These are phyloP conservation scores for Coniochaeta hoffmannii DNA, from an alignment of 2,329 filamentous ascomycete species.

Conservation along the genomic window DNA sequence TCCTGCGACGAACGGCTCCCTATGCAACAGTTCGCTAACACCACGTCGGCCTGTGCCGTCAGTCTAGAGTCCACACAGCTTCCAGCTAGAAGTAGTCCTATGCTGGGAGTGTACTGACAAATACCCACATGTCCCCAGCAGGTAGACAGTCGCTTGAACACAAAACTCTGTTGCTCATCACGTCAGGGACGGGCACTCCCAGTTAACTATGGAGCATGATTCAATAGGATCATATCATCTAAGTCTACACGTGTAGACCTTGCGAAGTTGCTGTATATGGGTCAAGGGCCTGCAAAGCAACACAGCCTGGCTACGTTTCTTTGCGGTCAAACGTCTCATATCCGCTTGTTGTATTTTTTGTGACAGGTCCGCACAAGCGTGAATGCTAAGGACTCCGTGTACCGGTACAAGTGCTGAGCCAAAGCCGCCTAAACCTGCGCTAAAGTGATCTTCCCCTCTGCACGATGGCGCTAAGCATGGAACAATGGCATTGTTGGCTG, in stretches of 20 bases:
- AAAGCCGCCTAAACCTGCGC: neutral
- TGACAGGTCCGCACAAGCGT: neutral
- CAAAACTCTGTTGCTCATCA: too few relatives aligned
- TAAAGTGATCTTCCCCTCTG: neutral
- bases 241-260: too few relatives aligned
- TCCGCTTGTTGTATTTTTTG: neutral
- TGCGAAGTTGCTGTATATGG: neutral
- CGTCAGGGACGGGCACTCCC: too few relatives aligned
- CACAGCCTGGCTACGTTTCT: neutral
- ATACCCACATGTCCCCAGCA: too few relatives aligned
- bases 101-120: too few relatives aligned
- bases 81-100: neutral
- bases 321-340: neutral
- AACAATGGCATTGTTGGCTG: neutral
- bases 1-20: too few relatives aligned
- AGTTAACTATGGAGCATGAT: too few relatives aligned
- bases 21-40: too few relatives aligned
- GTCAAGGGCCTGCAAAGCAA: neutral
- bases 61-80: neutral
- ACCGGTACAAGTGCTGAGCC: neutral
- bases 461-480: neutral
- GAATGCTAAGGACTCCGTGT: neutral
- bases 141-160: too few relatives aligned
- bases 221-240: too few relatives aligned
- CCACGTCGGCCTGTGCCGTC: neutral